phyloP scores from a whole-genome alignment of 345 rosid species.

The Arabidopsis arenosa region DNA sequence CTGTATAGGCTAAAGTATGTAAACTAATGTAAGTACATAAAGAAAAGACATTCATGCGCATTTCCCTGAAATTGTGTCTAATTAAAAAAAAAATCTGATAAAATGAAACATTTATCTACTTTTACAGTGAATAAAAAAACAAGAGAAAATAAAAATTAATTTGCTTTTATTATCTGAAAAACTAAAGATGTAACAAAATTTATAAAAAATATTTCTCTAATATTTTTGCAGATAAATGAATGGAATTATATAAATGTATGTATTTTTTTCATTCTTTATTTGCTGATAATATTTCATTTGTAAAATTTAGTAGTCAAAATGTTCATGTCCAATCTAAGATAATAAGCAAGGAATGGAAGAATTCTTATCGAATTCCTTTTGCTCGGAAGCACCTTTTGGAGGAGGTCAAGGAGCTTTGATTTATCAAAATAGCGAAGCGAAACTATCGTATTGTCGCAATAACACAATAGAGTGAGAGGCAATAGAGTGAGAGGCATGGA shows the following conservation, averaged over 20 bases:
- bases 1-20: background rate
- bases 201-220: background rate
- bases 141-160: background rate
- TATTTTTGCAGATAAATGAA: background rate
- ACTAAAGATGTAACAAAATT: background rate
- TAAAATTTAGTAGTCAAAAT: no score
- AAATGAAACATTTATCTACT: background rate
- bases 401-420: no score
- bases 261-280: background rate
- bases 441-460: no score
- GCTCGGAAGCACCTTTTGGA: no score
- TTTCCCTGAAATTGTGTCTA: background rate
- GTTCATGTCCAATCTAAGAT: no score
- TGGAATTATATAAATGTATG: background rate
- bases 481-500: no score
- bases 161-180: background rate
- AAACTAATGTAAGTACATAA: background rate
- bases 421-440: no score
- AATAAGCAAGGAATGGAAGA: no score
- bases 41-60: background rate
- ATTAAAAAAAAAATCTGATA: background rate
- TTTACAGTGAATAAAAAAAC: background rate
- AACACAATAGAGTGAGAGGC: no score
- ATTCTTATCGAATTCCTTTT: no score
- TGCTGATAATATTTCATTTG: no score